These are phyloP conservation scores for Fennellomyces sp. DNA, from an alignment of 371 early-diverging fungal species.

Conservation along the genomic window DNA sequence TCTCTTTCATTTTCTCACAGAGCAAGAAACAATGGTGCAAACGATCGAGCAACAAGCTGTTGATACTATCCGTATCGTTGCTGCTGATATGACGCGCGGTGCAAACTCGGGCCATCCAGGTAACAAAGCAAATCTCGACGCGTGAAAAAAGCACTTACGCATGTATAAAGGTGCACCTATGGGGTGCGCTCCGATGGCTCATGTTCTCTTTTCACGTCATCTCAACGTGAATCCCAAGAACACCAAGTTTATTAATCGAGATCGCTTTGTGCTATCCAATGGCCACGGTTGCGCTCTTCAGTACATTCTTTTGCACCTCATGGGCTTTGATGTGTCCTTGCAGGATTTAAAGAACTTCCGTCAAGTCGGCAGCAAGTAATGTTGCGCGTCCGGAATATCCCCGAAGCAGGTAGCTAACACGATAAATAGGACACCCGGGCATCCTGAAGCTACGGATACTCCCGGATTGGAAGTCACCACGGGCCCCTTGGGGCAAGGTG, in stretches of 20 bases:
- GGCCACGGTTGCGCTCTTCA: conserved; percentile 98
- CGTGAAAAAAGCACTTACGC: background rate
- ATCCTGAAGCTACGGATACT: conserved; percentile 90
- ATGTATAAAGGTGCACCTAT: conserved; percentile 50
- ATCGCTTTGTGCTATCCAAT: conserved; percentile 99
- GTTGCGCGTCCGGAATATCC: background rate
- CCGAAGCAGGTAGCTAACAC: background rate
- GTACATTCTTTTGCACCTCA: conserved; percentile 91
- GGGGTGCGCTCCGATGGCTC: conserved; percentile 96
- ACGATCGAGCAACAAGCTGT: conserved; percentile 65
- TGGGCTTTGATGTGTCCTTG: conserved; percentile 88
- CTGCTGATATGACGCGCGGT: conserved; percentile 92
- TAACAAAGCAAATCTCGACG: conserved; percentile 7
- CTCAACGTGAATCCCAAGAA: conserved; percentile 89
- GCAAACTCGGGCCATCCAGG: conserved; percentile 98
- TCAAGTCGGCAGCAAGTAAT: conserved; percentile 79
- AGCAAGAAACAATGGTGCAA: conserved; percentile 2
- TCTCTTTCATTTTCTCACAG: background rate
- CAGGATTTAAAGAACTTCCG: conserved; percentile 97
- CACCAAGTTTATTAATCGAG: conserved; percentile 90
- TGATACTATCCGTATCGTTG: conserved; percentile 90
- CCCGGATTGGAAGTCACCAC: conserved; percentile 97
- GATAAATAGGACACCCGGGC: conserved; percentile 84
- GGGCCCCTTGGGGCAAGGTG: conserved; percentile 99
- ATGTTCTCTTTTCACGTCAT: conserved; percentile 86